These are phyloP conservation scores for Xerocomus minutiporus DNA, from an alignment of 1,284 basidiomycete genomes.

Conservation along the genomic window DNA sequence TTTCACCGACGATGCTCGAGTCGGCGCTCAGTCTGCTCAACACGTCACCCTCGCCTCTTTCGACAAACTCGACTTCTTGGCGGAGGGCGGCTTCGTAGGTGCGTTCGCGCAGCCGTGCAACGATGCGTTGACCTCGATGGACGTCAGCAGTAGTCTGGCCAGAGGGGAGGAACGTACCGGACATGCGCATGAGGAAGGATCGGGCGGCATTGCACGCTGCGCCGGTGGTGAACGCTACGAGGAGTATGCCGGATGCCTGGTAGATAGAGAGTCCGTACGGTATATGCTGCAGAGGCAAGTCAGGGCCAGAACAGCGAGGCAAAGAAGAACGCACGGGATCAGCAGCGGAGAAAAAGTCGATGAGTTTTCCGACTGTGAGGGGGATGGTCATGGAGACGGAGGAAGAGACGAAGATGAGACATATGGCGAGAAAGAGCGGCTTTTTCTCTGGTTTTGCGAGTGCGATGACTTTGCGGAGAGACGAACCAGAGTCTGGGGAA, in stretches of 20 bases:
- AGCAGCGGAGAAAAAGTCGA: conserved; percentile 81
- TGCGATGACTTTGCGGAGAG: conserved; percentile 67
- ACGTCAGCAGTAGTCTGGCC: neutral
- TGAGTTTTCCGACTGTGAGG: conserved; percentile 85
- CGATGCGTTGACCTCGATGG: conserved; percentile 78
- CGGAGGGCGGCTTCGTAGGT: conserved; percentile 79
- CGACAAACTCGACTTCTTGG: conserved; percentile 92
- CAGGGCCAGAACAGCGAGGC: neutral
- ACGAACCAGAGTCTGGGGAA: conserved; percentile 44
- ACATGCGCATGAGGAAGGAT: conserved; percentile 85
- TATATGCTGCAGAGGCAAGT: conserved; percentile 49
- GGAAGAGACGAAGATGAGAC: conserved; percentile 62
- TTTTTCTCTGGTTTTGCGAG: conserved; percentile 79
- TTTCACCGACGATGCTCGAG: conserved; percentile 93
- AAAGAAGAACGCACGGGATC: conserved; percentile 52
- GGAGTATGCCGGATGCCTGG: conserved; percentile 73
- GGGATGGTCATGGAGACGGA: conserved; percentile 88
- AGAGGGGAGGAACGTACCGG: conserved; percentile 41
- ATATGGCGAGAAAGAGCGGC: conserved; percentile 68
- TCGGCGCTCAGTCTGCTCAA: conserved; percentile 89
- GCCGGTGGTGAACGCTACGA: conserved; percentile 82
- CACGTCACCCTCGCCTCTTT: conserved; percentile 91
- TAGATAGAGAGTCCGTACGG: conserved; percentile 75
- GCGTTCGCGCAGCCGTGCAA: conserved; percentile 80
- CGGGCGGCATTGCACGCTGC: conserved; percentile 86